These are phyloP conservation scores for Acer negundo DNA, from an alignment of 345 rosid species.

Conservation along the genomic window DNA sequence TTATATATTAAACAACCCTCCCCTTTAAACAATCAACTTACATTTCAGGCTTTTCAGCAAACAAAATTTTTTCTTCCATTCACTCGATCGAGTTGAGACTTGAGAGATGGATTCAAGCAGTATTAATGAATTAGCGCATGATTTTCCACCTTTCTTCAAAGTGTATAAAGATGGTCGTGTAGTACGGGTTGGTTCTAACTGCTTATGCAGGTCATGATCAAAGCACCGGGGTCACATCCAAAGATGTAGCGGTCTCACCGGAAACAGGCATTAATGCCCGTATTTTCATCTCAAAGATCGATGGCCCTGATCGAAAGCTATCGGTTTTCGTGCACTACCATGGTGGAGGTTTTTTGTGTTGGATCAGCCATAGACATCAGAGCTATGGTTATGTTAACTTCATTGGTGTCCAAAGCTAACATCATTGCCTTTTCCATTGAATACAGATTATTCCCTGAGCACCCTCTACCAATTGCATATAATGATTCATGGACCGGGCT, in stretches of 20 bases:
- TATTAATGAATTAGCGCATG: too few relatives aligned
- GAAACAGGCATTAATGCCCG: constrained; percentile 28
- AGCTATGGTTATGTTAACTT: constrained; percentile 15
- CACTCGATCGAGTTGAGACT: too few relatives aligned
- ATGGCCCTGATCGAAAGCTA: constrained; percentile 17
- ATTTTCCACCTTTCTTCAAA: too few relatives aligned
- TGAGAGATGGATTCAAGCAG: too few relatives aligned
- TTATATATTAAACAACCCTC: background rate
- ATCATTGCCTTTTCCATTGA: constrained; percentile 33
- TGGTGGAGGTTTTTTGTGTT: constrained; percentile 37
- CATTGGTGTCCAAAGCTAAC: constrained; percentile 23
- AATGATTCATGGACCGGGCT: constrained; percentile 45
- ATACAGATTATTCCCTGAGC: constrained; percentile 38
- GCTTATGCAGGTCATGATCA: constrained; percentile 26
- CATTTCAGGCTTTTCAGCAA: background rate
- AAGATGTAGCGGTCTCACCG: constrained; percentile 25
- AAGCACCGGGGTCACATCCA: constrained; percentile 19
- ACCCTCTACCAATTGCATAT: constrained; percentile 37
- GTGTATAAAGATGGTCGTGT: constrained; percentile 34
- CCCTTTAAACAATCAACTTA: background rate
- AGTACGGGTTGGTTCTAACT: constrained; percentile 1
- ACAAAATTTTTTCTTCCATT: too few relatives aligned
- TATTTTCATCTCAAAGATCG: constrained; percentile 23
- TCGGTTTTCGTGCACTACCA: constrained; percentile 38
- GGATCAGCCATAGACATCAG: constrained; percentile 27